Base-by-base conservation (phyloP, 306 rosid species). In the Pterocarpus santalinus region DNA sequence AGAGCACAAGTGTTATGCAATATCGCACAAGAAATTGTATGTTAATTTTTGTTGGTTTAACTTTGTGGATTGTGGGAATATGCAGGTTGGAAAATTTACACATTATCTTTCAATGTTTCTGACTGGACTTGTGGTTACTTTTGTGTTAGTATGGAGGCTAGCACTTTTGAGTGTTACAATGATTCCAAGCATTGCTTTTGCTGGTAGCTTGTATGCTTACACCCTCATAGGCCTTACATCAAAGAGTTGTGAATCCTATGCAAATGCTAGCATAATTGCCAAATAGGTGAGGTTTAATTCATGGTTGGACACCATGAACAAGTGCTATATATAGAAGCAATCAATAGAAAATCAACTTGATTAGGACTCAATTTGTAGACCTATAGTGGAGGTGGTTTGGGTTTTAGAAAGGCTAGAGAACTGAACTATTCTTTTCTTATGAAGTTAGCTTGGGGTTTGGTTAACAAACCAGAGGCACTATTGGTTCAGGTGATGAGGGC, bases 211-310 rank as follows among this genome's bases (percentile, higher is more conserved):
- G 78, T 96, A 96, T 81, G 99, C 99, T 9, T 96, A 96, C 72
- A 96, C 99, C 3, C 97, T 96, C 81, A 93, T 97, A 0, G 98
- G 99, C 71, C 94, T 96, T 7, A 96, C 99, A 2, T 96, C 99
- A 8, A 96, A 96, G 90, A 96, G 97, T 22, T 94, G 97, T 9
- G 91, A 93, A 85, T 96, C 99, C 1, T 96, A 96, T 77, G 94
- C 99, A 46, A 96, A 96, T 81, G 99, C 98, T 1, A 98, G 99
- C 38, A 90, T 94, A 22, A 89, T 93, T 41, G 99, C 98, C 1
- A 98, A 96, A 83, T 98, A 96, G 93, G 99, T 93, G 35, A 89
- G 79, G 60, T 34, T 72, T 1, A 4, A 77, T 82, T 75, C 57
- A 38, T 13, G 8, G 11, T 61, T 22, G 28, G 28, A 22, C 28